Evolutionary conservation across 169 alveolate species (phyloP).

Genomic region (Theileria luwenshuni): DNA sequence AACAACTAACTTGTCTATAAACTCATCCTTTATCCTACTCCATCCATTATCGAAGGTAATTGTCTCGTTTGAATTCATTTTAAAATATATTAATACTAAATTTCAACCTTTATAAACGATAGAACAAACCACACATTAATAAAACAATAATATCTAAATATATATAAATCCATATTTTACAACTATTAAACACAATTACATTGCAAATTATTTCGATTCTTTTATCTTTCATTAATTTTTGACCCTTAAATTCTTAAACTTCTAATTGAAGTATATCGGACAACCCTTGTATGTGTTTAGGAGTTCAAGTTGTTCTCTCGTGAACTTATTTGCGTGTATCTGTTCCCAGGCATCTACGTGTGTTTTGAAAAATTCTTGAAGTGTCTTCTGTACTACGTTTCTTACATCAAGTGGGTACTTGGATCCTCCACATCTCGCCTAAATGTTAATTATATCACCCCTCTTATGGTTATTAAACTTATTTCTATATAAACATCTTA

Average conservation of each 20-base stretch:
- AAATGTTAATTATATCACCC: neutral
- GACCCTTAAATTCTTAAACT: too few species aligned
- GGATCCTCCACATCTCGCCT: constrained; percentile 60
- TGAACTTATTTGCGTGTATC: constrained; percentile 69
- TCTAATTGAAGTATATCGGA: constrained; percentile 71
- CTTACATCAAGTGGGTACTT: constrained; percentile 44
- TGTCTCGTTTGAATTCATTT: neutral
- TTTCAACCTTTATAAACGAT: too few species aligned
- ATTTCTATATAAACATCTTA: neutral
- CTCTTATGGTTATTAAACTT: neutral
- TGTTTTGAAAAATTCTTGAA: constrained; percentile 76
- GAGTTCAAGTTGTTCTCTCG: constrained; percentile 69
- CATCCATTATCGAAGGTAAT: constrained; percentile 59
- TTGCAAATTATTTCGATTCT: too few species aligned
- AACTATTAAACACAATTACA: too few species aligned
- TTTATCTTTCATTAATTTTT: too few species aligned
- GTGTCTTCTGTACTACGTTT: constrained; percentile 43
- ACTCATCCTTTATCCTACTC: constrained; percentile 29
- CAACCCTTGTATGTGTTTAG: constrained; percentile 77
- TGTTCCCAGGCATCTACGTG: constrained; percentile 78
- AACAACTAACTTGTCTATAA: constrained; percentile 38
- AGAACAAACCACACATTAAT: too few species aligned
- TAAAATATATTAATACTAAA: too few species aligned
- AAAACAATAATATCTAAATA: too few species aligned
- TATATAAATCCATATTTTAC: too few species aligned